Base-by-base conservation (phyloP, 2,329 filamentous ascomycete species). In the Coccinonectria pachysandricola region DNA sequence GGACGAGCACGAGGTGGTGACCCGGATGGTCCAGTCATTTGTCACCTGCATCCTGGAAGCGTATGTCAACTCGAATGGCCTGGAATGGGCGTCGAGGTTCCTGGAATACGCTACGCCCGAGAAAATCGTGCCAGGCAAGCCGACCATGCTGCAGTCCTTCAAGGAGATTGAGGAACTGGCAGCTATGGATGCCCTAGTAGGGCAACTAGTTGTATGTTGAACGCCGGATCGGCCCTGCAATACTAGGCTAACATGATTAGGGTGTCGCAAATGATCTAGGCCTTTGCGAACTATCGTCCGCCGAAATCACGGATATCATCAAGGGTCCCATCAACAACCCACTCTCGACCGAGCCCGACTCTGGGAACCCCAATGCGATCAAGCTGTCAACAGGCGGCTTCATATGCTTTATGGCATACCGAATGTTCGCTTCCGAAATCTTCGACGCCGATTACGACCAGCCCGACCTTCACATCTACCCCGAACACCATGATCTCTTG, bases 41-140 rank as follows among this genome's bases (percentile, higher is more conserved):
- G 64, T 84, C n/a, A 84, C 79, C 0, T 80, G 82, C 46, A 58
- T 87, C 11, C 56, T 87, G 8, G 81, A 87, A 48, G 70, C 78
- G 23, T 88, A 84, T 39, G 66, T 83, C 34, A 74, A 75, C 38
- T 59, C 56, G 6, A 68, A 75, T 38, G 59, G 60, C 13, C 50
- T 79, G 49, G 65, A 70, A 23, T 79, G 74, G 75, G 65, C 74
- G 3, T 57, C 68, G 9, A 59, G 82, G 26, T 52, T 86, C 30
- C 63, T 81, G 35, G 82, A 88, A 52, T 75, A 68, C 32, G 72
- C 76, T 36, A 63, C 72, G 27, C 80, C 81, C 0, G 65, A 71
- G 29, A 73, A 65, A 43, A 62, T 74, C 12, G 64, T 86, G 6
- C 68, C 72, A 0, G 67, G 71, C 3, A 71, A 68, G 31, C 62